phyloP scores from a whole-genome alignment of 345 rosid species.

The Ricinus communis region DNA sequence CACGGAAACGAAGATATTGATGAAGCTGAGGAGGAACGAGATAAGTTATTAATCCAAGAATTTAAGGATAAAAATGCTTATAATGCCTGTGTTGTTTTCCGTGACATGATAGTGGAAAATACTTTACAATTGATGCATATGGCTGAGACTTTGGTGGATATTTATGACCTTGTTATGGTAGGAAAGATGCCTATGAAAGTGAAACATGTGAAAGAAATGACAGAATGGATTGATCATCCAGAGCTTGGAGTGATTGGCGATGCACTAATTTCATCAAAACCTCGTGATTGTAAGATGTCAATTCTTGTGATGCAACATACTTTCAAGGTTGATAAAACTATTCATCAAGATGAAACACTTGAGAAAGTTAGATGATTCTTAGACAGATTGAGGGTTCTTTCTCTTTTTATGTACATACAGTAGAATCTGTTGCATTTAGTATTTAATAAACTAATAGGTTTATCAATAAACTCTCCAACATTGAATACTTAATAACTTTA shows the following conservation, averaged over 20 bases:
- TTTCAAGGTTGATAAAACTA: not conserved
- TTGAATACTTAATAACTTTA: too few species aligned
- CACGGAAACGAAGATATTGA: not conserved
- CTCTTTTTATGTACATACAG: too few species aligned
- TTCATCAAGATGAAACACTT: not conserved
- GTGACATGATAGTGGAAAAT: not conserved
- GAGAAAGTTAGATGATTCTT: too few species aligned
- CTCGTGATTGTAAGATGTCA: conserved; percentile 17
- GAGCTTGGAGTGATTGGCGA: conserved; percentile 45
- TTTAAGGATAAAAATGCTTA: conserved; percentile 8
- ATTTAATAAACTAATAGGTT: too few species aligned
- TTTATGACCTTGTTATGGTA: conserved; percentile 30
- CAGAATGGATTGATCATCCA: conserved; percentile 24
- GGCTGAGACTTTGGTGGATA: conserved; percentile 8
- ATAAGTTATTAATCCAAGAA: conserved; percentile 14
- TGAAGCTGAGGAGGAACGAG: conserved; percentile 9
- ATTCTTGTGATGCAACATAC: conserved; percentile 34
- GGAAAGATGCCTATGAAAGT: conserved; percentile 16
- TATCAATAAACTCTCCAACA: too few species aligned
- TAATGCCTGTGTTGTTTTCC: not conserved
- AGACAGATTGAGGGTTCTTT: too few species aligned
- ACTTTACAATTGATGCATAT: conserved; percentile 7
- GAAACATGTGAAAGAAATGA: conserved; percentile 20
- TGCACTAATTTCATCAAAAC: conserved; percentile 27
- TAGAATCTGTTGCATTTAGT: too few species aligned